Conservation (phyloP, 148 eudicot species). For the Simmondsia chinensis region DNA sequence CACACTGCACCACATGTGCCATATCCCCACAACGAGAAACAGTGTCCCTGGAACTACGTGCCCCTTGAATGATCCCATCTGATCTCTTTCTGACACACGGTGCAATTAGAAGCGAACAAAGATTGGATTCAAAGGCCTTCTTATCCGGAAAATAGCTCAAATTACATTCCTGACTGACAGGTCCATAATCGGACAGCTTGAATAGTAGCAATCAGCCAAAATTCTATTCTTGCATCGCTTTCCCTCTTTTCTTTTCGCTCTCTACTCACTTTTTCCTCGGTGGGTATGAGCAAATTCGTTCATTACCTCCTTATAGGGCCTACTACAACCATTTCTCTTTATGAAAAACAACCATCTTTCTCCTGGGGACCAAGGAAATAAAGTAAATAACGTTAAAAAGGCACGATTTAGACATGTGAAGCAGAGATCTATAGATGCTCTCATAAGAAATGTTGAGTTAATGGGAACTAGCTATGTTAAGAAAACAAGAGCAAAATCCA, state of each 20-base stretch:
- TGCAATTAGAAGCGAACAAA: too few species aligned
- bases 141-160: too few species aligned
- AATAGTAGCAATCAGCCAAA: too few species aligned
- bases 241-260: not conserved
- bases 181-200: too few species aligned
- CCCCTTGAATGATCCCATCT: conserved; percentile 92
- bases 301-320: conserved; percentile 7
- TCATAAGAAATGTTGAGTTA: not conserved
- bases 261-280: not conserved
- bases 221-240: too few species aligned
- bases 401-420: too few species aligned
- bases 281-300: conserved; percentile 10
- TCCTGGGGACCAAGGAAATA: conserved; percentile 2
- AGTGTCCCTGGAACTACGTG: conserved; percentile 90
- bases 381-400: conserved; percentile 2
- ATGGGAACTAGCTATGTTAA: too few species aligned
- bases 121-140: too few species aligned
- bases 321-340: not conserved
- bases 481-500: too few species aligned
- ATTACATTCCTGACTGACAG: too few species aligned
- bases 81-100: too few species aligned
- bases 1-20: conserved; percentile 82
- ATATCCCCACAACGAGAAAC: conserved; percentile 70
- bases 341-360: conserved; percentile 2
- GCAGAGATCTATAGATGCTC: conserved; percentile 5